Conservation (phyloP, 441 rosid genomes). For the Eugenia klotzschiana region DNA sequence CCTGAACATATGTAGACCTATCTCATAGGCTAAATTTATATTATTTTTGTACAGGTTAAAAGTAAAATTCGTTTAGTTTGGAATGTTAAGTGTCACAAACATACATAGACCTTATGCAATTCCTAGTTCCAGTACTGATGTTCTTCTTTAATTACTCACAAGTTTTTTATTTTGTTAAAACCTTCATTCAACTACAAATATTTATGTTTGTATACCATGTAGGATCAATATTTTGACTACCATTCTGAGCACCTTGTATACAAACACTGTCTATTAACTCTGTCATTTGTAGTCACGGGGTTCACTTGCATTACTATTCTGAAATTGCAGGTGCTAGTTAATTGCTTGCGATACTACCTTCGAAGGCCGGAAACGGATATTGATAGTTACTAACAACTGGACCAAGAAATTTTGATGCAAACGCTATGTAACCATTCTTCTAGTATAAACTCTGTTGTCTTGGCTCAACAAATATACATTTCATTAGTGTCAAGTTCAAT, state of each 20-base stretch:
- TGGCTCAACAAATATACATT: background rate
- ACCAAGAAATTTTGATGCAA: background rate
- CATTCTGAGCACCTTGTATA: background rate
- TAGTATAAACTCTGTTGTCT: background rate
- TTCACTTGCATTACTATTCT: background rate
- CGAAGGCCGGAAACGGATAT: constrained; percentile 84
- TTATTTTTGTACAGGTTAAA: background rate
- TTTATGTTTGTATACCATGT: background rate
- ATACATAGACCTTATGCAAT: background rate
- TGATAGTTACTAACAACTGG: constrained; percentile 41
- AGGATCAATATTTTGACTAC: background rate
- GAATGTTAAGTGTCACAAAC: background rate
- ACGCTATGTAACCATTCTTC: background rate
- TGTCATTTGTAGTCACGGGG: background rate
- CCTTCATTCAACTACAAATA: background rate
- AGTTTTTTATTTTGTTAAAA: background rate
- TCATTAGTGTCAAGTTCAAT: background rate
- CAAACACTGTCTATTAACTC: background rate
- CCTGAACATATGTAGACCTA: background rate
- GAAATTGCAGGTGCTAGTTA: constrained; percentile 51
- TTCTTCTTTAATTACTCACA: background rate
- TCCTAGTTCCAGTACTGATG: background rate
- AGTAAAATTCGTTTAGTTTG: background rate
- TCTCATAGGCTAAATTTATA: background rate
- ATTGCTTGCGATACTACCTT: constrained; percentile 77